Conservation (phyloP, 768 basidiomycete species). For the Hypholoma sublateritium region DNA sequence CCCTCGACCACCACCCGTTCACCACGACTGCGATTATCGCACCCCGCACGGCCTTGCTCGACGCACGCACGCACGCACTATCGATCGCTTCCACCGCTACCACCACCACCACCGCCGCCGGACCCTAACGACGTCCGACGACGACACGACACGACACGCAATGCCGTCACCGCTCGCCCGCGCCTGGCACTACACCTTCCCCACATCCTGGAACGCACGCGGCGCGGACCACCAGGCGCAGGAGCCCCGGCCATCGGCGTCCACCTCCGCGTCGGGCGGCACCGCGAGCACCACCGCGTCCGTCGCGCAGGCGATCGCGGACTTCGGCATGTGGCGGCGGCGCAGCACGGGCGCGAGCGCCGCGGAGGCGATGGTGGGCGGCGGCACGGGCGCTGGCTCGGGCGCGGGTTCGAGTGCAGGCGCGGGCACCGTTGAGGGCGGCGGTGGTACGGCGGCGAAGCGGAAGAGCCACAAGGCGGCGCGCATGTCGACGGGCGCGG, state of each 20-base stretch:
- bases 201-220: neutral
- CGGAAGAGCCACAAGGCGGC: neutral
- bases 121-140: neutral
- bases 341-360: constrained; percentile 16
- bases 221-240: neutral
- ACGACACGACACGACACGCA: neutral
- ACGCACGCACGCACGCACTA: neutral
- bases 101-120: neutral
- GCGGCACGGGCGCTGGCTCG: too few species aligned
- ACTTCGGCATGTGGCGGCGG: constrained; percentile 15
- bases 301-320: constrained; percentile 6
- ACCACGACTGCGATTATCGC: neutral
- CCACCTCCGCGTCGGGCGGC: neutral
- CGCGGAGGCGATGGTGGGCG: neutral
- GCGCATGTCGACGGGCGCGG: constrained; percentile 2
- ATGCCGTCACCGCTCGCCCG: neutral
- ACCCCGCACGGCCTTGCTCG: neutral
- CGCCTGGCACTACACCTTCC: neutral
- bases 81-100: neutral
- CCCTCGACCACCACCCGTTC: neutral
- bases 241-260: neutral
- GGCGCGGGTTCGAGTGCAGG: too few species aligned
- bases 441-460: neutral
- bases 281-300: neutral
- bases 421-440: neutral